A percentile compares a stretch with the other conserved stretches of the same genome.
These are phyloP conservation scores for Xylaria digitata DNA, from an alignment of 2,329 filamentous ascomycete species.

Conservation along the genomic window DNA sequence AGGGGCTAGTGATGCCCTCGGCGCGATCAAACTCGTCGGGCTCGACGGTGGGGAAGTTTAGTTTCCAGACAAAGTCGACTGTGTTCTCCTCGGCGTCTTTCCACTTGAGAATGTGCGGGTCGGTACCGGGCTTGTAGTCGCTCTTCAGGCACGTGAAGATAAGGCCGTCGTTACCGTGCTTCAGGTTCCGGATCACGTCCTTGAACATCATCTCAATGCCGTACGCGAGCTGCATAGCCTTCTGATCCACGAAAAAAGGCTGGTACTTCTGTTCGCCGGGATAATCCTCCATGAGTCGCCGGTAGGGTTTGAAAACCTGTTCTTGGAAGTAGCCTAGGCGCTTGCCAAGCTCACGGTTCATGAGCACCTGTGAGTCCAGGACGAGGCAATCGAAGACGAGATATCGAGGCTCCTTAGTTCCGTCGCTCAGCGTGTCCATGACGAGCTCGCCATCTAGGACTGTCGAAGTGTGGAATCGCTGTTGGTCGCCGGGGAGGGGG, in stretches of 20 bases:
- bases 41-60: conserved; percentile 79
- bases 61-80: conserved; percentile 85
- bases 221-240: conserved; percentile 90
- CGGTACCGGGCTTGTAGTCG: conserved; percentile 88
- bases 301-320: conserved; percentile 78
- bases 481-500: conserved; percentile 73
- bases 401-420: conserved; percentile 78
- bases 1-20: conserved; percentile 71
- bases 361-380: conserved; percentile 79
- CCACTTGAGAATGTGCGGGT: conserved; percentile 96
- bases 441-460: conserved; percentile 95
- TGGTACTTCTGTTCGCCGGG: conserved; percentile 76
- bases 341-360: conserved; percentile 86
- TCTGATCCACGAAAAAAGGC: conserved; percentile 86
- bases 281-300: conserved; percentile 70
- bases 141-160: conserved; percentile 96
- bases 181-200: conserved; percentile 82
- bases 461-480: conserved; percentile 80
- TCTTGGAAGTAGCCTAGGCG: conserved; percentile 87
- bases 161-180: conserved; percentile 94
- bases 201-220: conserved; percentile 93
- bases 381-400: conserved; percentile 94
- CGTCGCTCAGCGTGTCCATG: conserved; percentile 78
- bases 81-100: conserved; percentile 96
- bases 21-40: conserved; percentile 75